Conservation (phyloP, 2,329 filamentous ascomycete genomes). For the Xylaria sp. region DNA sequence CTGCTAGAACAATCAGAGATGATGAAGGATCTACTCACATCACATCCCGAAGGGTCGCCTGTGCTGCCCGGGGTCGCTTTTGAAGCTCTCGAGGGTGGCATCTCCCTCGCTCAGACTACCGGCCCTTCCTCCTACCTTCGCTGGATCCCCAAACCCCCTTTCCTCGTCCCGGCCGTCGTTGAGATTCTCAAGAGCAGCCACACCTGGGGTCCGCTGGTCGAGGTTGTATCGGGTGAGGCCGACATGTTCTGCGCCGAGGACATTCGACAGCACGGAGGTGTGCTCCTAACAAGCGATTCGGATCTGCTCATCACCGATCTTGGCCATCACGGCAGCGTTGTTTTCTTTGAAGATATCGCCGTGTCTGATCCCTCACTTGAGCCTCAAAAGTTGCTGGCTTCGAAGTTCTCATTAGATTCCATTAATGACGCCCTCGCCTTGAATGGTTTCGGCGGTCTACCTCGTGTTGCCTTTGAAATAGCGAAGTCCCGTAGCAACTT, state of each 20-base stretch:
- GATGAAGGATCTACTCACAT: slow-evolving; percentile 56
- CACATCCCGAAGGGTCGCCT: slow-evolving; percentile 39
- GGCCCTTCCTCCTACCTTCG: background rate
- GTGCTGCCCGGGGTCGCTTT: slow-evolving; percentile 24
- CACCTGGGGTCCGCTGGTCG: slow-evolving; percentile 50
- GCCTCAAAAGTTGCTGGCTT: slow-evolving; percentile 34
- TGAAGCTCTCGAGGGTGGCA: slow-evolving; percentile 20
- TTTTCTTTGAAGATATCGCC: slow-evolving; percentile 70
- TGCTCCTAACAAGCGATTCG: slow-evolving; percentile 81
- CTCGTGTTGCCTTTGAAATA: slow-evolving; percentile 43
- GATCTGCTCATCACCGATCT: slow-evolving; percentile 81
- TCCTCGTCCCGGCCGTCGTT: slow-evolving; percentile 78
- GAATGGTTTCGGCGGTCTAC: slow-evolving; percentile 38
- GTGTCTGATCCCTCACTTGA: slow-evolving; percentile 30
- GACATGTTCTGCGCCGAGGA: slow-evolving; percentile 78
- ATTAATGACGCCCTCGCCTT: slow-evolving; percentile 35
- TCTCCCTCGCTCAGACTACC: slow-evolving; percentile 14
- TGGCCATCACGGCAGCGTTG: slow-evolving; percentile 63
- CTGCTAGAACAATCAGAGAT: slow-evolving; percentile 62
- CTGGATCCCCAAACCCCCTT: slow-evolving; percentile 57
- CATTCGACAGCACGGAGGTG: slow-evolving; percentile 58
- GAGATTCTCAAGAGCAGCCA: slow-evolving; percentile 65
- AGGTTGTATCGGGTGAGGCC: slow-evolving; percentile 81
- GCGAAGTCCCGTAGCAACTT: slow-evolving; percentile 22
- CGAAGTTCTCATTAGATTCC: slow-evolving; percentile 44